Evolutionary conservation across 306 rosid species (phyloP), one percentile per base, ranked within the genome.

Genomic region (Quercus alba): DNA sequence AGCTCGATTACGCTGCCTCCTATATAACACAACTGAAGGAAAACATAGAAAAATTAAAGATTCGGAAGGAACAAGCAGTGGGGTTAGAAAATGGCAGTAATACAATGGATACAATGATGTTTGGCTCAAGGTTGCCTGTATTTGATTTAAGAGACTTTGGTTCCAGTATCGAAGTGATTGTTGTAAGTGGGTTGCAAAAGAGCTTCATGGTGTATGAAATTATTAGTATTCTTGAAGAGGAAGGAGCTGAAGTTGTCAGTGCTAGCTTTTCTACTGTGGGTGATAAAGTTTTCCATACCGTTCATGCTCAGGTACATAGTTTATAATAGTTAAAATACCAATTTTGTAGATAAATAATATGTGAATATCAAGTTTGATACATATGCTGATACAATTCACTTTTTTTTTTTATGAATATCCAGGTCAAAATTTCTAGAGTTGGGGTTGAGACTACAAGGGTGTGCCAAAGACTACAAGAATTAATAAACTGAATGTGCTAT

Each of bases 241-340:
- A 93, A 87, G 97, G 94, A 23, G 94, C 93, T 5, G 85, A 91
- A 69, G 97, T 89, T 51, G 85, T 93, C 6, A 84, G 70, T 18
- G 89, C 90, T 19, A 89, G 82, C 75, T 83, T 81, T 66, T 83
- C 81, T 30, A 84, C 81, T 0, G 73, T 86, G 1, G 94, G 86
- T 0, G 78, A 87, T 31, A 93, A 85, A 26, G 51, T 88, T 19
- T 91, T 88, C 62, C 88, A 91, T 68, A 72, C 81, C 0, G 69
- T 93, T 14, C 94, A 91, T 73, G 94, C 94, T 58, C 86, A 84
- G 96, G 97, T 93, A 77, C 33, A 71, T 18, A 62, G 35, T 21
- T 62, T 49, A 49, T 49, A 62, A 62, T 62, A 30, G 31, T 62
- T 30, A 13, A 13, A 12, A 49, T 49, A 4, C 5, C 54, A 49